These are phyloP conservation scores for Erythrophleum ivorense DNA, from an alignment of 331 rosid genomes.

Conservation along the genomic window DNA sequence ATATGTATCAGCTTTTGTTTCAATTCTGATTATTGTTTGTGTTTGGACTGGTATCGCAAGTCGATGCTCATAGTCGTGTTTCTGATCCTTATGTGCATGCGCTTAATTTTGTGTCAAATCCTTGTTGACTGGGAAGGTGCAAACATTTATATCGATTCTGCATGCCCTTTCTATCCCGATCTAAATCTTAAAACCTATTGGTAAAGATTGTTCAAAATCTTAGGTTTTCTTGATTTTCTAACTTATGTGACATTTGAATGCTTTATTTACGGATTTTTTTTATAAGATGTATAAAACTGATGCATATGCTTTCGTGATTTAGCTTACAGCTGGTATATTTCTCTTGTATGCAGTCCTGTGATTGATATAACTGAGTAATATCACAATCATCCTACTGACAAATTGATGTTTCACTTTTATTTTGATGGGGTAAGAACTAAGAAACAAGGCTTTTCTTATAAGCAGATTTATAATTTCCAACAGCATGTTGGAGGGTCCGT, in stretches of 20 bases:
- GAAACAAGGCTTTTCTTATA: constrained; percentile 29
- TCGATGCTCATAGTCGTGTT: not conserved
- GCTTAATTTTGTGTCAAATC: constrained; percentile 38
- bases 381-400: constrained; percentile 14
- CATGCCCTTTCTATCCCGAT: constrained; percentile 5
- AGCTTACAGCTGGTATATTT: constrained; percentile 23
- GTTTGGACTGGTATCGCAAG: constrained; percentile 28
- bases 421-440: constrained; percentile 32
- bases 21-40: constrained; percentile 29
- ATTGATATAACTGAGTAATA: constrained; percentile 22
- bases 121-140: constrained; percentile 28
- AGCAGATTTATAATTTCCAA: constrained; percentile 42
- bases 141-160: not conserved
- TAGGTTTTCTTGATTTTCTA: not conserved
- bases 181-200: constrained; percentile 18
- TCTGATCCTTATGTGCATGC: constrained; percentile 48
- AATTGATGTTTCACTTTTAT: constrained; percentile 37
- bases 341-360: constrained; percentile 23
- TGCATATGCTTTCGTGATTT: constrained; percentile 39
- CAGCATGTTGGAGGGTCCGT: constrained; percentile 85
- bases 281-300: constrained; percentile 23
- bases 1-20: constrained; percentile 18
- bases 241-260: not conserved
- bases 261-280: constrained; percentile 12
- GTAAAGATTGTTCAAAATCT: constrained; percentile 29